These are phyloP conservation scores for Phanerodontia chrysosporium DNA, from an alignment of 768 basidiomycete species.

Conservation along the genomic window DNA sequence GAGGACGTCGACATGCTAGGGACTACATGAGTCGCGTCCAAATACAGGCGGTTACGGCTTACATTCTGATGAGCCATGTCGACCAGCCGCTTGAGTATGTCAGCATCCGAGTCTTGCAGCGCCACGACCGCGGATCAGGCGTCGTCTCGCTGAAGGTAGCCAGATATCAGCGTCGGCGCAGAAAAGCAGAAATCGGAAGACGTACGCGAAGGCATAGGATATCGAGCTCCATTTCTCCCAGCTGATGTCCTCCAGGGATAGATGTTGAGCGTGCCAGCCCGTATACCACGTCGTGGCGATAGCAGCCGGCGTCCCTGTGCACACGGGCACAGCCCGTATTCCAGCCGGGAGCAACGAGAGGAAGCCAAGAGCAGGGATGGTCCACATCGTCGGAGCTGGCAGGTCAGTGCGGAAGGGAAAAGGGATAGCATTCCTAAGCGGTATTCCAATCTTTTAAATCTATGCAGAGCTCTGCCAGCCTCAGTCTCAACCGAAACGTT, in stretches of 20 bases:
- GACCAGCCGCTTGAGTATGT: slow-evolving; percentile 55
- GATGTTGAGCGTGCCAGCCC: slow-evolving; percentile 48
- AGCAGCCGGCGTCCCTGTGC: slow-evolving; percentile 4
- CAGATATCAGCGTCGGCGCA: background rate
- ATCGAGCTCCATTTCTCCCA: slow-evolving; percentile 68
- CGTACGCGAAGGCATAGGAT: slow-evolving; percentile 66
- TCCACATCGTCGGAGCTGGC: background rate
- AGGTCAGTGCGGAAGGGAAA: background rate
- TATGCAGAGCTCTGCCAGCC: background rate
- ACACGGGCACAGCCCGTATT: slow-evolving; percentile 2
- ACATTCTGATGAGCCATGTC: slow-evolving; percentile 35
- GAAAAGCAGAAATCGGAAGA: background rate
- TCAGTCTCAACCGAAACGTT: background rate
- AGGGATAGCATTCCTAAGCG: background rate
- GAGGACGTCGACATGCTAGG: slow-evolving; percentile 50
- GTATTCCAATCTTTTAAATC: background rate
- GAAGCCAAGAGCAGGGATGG: background rate
- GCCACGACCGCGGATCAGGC: slow-evolving; percentile 27
- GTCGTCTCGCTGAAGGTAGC: slow-evolving; percentile 28
- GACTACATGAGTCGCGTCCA: background rate
- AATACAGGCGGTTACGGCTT: slow-evolving; percentile 7
- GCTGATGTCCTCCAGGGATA: slow-evolving; percentile 48
- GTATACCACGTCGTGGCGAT: slow-evolving; percentile 63
- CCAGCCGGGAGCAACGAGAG: background rate
- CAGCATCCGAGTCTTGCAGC: slow-evolving; percentile 40